Evolutionary conservation across 805 yeast species (phyloP).

Genomic region (Metschnikowia lochheadii): DNA sequence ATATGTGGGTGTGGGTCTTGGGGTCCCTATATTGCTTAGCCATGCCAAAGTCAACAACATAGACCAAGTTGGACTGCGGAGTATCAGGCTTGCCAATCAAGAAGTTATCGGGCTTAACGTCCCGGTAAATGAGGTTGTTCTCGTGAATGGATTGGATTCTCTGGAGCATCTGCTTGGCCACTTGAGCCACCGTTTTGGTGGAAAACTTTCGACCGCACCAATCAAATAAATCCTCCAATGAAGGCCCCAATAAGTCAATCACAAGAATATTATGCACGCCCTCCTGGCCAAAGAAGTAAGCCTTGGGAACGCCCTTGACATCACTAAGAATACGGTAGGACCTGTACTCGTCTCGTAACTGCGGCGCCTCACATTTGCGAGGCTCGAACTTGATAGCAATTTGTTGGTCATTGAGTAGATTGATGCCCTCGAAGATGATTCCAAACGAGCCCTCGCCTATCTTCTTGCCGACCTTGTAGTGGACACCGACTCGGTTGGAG

Average conservation of each 20-base stretch:
- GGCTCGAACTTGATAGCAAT: slow-evolving; percentile 98
- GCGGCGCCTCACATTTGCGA: slow-evolving; percentile 95
- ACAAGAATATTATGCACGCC: slow-evolving; percentile 94
- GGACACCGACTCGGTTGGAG: slow-evolving; percentile 82
- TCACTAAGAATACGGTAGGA: slow-evolving; percentile 88
- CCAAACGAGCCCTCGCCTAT: slow-evolving; percentile 99
- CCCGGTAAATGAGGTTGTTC: slow-evolving; percentile 88
- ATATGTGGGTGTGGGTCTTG: slow-evolving; percentile 90
- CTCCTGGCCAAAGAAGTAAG: slow-evolving; percentile 98
- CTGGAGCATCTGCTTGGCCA: slow-evolving; percentile 90
- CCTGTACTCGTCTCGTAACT: slow-evolving; percentile 91
- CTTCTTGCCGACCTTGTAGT: slow-evolving; percentile 94
- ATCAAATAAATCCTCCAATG: slow-evolving; percentile 92
- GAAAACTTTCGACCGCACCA: slow-evolving; percentile 95
- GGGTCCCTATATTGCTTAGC: slow-evolving; percentile 98
- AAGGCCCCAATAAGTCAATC: slow-evolving; percentile 92
- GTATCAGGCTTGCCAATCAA: slow-evolving; percentile 86
- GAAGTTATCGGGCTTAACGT: slow-evolving; percentile 96
- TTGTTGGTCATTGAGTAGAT: slow-evolving; percentile 83
- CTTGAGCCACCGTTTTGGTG: slow-evolving; percentile 86
- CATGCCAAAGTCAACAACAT: slow-evolving; percentile 97
- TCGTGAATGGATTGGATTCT: slow-evolving; percentile 84
- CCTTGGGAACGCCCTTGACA: slow-evolving; percentile 83
- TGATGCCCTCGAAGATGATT: slow-evolving; percentile 92
- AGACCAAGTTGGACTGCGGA: slow-evolving; percentile 78